Evolutionary conservation across 768 basidiomycete species (phyloP), one percentile per base, ranked within the genome.

Genomic region (Pleurotus djamor): DNA sequence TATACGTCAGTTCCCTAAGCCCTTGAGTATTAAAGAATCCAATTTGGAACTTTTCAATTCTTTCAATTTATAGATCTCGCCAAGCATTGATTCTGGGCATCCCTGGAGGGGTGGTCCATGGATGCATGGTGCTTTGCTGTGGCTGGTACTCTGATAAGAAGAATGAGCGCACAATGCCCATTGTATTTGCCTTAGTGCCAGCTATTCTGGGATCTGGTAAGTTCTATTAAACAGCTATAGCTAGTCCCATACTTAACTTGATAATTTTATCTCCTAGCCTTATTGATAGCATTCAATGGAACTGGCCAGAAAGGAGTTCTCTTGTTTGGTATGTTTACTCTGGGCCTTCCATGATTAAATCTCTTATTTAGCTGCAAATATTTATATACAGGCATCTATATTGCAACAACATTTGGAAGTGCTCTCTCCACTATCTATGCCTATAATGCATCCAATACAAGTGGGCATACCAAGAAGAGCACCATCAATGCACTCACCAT

Each of bases 91-190:
- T 87, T 43, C 65, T 87, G 32, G 78, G 79, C 3, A 84, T 86
- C 0, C 86, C 85, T 2, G 78, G 69, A 17, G 88, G 87, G 3
- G 75, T 71, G 7, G 67, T 88, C 28, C 79, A 76, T 3, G 76
- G 84, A 0, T 44, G 71, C 3, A 85, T 74, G 60, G 78, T 81
- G 2, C 61, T 86, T 14, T 64, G 77, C 4, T 86, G 83, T 61
- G 85, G 85, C 3, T 88, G 83, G 80, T 85, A 85, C 66, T 85
- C 87, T 0, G 87, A 88, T 64, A 82, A 72, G 68, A 86, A 81
- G 84, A 76, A 76, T 38, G 84, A 85, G 61, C 77, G 86, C 4
- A 86, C 86, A 85, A 60, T 79, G 3, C 86, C 87, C 0, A 83
- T 88, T 37, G 71, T 85, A 10, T 76, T 85, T 62, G 80, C 82